Conservation (phyloP, 2,329 filamentous ascomycete genomes). For the Ascosphaera aggregata region DNA sequence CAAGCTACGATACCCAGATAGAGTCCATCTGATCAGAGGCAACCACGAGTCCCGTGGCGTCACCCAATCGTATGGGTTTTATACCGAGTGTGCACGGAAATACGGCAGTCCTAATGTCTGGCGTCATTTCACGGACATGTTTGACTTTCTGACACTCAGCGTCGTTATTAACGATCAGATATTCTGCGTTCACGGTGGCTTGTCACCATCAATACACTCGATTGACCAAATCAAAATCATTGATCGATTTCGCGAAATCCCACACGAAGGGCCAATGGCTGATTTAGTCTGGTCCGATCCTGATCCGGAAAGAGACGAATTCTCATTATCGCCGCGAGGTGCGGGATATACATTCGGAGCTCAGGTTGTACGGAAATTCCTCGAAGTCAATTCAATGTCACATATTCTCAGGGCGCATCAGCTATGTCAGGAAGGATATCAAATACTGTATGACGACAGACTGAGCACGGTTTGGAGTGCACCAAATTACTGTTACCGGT, state of each 20-base stretch:
- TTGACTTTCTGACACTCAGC: constrained; percentile 80
- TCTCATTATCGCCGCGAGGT: constrained; percentile 81
- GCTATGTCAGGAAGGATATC: constrained; percentile 97
- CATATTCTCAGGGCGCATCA: constrained; percentile 89
- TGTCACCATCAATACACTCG: constrained; percentile 75
- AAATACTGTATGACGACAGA: constrained; percentile 92
- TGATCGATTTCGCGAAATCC: constrained; percentile 93
- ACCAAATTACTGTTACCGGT: constrained; percentile 91
- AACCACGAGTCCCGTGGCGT: constrained; percentile 97
- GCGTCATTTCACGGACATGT: constrained; percentile 99
- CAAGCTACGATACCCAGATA: constrained; percentile 87
- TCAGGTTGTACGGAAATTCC: constrained; percentile 93
- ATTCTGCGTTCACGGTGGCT: constrained; percentile 82
- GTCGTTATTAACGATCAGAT: constrained; percentile 47
- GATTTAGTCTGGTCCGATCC: constrained; percentile 96
- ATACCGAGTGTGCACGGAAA: constrained; percentile 92
- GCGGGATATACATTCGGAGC: constrained; percentile 90
- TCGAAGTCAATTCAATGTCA: constrained; percentile 78
- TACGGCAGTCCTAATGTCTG: constrained; percentile 98
- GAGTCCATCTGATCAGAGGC: constrained; percentile 86
- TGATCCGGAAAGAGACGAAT: constrained; percentile 89
- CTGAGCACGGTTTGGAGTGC: constrained; percentile 99
- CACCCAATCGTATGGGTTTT: constrained; percentile 97
- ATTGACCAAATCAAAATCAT: constrained; percentile 90
- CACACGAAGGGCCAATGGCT: constrained; percentile 97